These are phyloP conservation scores for Decorospora gaudefroyi DNA, from an alignment of 2,329 filamentous ascomycete genomes.

Conservation along the genomic window DNA sequence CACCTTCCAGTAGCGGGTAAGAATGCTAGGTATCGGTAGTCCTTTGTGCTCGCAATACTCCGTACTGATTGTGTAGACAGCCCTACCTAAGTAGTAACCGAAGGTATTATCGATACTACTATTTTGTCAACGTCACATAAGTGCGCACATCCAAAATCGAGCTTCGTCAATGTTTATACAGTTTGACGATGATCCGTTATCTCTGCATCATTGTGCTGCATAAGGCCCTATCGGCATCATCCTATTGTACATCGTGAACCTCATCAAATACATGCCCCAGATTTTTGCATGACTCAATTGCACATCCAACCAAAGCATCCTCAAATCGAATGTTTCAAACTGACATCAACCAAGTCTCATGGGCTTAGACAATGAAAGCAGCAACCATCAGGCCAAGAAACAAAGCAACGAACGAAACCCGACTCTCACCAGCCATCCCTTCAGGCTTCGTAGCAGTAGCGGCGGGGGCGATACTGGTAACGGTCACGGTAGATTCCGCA, in stretches of 20 bases:
- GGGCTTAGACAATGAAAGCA: constrained; percentile 7
- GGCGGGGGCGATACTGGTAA: neutral
- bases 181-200: too few relatives aligned
- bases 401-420: constrained; percentile 9
- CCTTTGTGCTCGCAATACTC: too few relatives aligned
- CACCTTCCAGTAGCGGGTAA: too few relatives aligned
- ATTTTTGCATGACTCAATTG: neutral
- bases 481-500: neutral
- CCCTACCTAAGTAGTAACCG: too few relatives aligned
- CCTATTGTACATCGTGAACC: neutral
- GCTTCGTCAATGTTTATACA: too few relatives aligned
- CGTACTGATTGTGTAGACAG: too few relatives aligned
- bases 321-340: neutral
- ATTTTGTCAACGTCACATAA: too few relatives aligned
- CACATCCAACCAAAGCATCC: neutral
- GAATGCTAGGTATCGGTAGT: too few relatives aligned
- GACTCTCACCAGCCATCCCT: constrained; percentile 6
- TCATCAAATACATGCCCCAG: neutral
- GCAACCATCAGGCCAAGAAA: constrained; percentile 10
- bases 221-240: neutral
- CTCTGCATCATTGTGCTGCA: too few relatives aligned
- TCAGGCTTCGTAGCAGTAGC: constrained; percentile 3
- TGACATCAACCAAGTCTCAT: neutral
- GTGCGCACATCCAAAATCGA: too few relatives aligned
- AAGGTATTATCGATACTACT: too few relatives aligned